Base-by-base conservation (phyloP, 441 rosid species). In the Viola pubescens region DNA sequence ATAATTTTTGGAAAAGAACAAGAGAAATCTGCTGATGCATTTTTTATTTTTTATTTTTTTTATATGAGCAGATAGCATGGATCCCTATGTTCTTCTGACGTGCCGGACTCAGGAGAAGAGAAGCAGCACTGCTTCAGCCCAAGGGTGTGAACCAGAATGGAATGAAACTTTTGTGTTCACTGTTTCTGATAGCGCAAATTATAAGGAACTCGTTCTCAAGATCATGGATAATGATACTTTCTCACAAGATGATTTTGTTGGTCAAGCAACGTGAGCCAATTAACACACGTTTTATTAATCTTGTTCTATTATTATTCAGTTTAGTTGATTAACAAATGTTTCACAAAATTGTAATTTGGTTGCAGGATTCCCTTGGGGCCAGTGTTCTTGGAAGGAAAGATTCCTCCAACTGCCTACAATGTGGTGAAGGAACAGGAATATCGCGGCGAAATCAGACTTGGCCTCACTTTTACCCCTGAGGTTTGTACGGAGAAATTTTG, bases 41-140 rank as follows among this genome's bases (percentile, higher is more conserved):
- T 45, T 6, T 8, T 26, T 34, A 3, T 62, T 26, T 6, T n/a
- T n/a, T n/a, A 7, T 6, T 19, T 66, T 34, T 10, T 26, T 26
- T 0, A 26, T 26, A 54, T 45, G 41, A 12, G 50, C 77, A 89
- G 96, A 37, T 54, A 70, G 64, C 12, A 77, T 84, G 76, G 94
- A 84, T 76, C 87, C 94, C 9, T 89, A 81, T 52, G 91, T 89
- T 51, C 44, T 68, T 19, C 56, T 86, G 38, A 75, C 69, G 63
- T 89, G 89, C 65, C 83, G 88, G 5, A 78, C 85, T 40, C 94
- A 89, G 75, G 91, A 89, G 69, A 75, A 79, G 62, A 82, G 78
- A 63, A 89, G 94, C 73, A 79, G 77, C 59, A 67, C 86, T 42
- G 82, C 91, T 58, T 60, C 80, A 73, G 89, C 83, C 38, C 48